A percentile compares a stretch with the other conserved stretches of the same genome.
Evolutionary conservation across 108 stramenopile genomes (phyloP).

Genomic region (Pseudonitzschia multistriata): DNA sequence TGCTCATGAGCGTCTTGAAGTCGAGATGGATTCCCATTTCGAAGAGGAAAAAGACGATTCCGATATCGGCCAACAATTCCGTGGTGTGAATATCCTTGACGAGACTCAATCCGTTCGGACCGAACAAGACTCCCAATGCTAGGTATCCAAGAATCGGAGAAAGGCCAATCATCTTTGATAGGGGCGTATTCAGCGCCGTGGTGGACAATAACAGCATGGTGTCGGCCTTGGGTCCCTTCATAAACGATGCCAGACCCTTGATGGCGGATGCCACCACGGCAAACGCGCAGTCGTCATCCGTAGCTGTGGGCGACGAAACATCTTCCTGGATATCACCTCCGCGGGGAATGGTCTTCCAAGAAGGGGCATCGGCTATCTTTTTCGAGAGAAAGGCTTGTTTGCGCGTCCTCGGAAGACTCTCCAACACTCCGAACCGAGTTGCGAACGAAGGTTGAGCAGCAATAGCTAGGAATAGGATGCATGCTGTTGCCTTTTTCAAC

Average conservation of each 20-base stretch:
- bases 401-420: background rate
- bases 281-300: background rate
- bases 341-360: slow-evolving; percentile 36
- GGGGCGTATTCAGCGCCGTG: slow-evolving; percentile 81
- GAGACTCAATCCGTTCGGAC: slow-evolving; percentile 78
- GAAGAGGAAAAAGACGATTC: slow-evolving; percentile 94
- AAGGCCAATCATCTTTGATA: slow-evolving; percentile 62
- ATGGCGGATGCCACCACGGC: slow-evolving; percentile 30
- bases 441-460: background rate
- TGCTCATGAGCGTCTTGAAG: slow-evolving; percentile 77
- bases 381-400: background rate
- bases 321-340: slow-evolving; percentile 21
- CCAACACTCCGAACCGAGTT: background rate
- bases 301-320: background rate
- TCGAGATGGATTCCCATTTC: slow-evolving; percentile 96
- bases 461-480: background rate
- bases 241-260: slow-evolving; percentile 43
- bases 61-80: slow-evolving; percentile 88
- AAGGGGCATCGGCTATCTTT: background rate
- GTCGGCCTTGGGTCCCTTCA: slow-evolving; percentile 85
- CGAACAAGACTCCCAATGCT: slow-evolving; percentile 72
- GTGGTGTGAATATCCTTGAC: slow-evolving; percentile 75
- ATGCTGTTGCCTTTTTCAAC: background rate
- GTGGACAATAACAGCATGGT: slow-evolving; percentile 77
- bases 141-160: slow-evolving; percentile 93